Evolutionary conservation across 805 yeast species (phyloP).

Genomic region (Candida golubevii): DNA sequence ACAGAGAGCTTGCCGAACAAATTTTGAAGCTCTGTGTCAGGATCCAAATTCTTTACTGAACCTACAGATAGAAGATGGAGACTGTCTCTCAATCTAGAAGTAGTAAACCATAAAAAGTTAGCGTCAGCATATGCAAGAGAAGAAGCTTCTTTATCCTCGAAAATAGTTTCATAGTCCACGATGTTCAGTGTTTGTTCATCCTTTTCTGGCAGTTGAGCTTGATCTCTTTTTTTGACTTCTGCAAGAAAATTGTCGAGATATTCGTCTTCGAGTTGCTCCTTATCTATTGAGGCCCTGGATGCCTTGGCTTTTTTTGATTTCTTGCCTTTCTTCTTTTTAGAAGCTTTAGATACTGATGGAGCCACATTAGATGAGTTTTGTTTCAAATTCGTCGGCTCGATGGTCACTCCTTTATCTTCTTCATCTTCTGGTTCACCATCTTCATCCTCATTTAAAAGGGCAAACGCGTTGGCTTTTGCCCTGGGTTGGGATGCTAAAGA

Average conservation of each 20-base stretch:
- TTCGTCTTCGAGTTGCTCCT: constrained; percentile 40
- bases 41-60: constrained; percentile 55
- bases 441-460: constrained; percentile 27
- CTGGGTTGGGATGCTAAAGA: constrained; percentile 7
- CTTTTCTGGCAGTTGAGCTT: constrained; percentile 12
- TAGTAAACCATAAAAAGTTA: constrained; percentile 44
- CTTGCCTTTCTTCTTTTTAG: too few relatives aligned
- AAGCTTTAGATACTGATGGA: too few relatives aligned
- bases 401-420: background rate
- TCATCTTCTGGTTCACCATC: constrained; percentile 9
- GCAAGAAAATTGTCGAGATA: constrained; percentile 55
- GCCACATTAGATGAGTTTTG: too few relatives aligned
- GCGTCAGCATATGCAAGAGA: constrained; percentile 40
- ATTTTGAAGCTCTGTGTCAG: constrained; percentile 67
- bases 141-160: constrained; percentile 21
- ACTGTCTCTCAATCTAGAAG: constrained; percentile 37
- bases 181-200: constrained; percentile 5
- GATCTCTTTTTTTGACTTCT: constrained; percentile 33
- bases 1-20: constrained; percentile 68
- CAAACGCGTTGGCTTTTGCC: constrained; percentile 43
- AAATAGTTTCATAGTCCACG: constrained; percentile 20
- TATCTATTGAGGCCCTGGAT: too few relatives aligned
- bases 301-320: too few relatives aligned
- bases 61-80: constrained; percentile 41
- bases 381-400: background rate